Conservation (phyloP, 352 stramenopile genomes). For the Globisporangium irregulare region DNA sequence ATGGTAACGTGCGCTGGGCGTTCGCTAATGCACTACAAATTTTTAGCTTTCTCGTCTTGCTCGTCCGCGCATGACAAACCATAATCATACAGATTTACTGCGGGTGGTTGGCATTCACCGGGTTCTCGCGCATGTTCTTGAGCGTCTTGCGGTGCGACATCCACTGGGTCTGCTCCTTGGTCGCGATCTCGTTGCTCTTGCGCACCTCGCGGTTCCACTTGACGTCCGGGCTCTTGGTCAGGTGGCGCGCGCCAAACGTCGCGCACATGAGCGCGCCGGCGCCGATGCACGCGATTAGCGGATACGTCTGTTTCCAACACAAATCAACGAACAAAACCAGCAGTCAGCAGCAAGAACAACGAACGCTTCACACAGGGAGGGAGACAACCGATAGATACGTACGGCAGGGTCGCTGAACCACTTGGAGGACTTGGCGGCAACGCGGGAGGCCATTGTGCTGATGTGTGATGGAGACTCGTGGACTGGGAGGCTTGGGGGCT, state of each 20-base stretch:
- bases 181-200: conserved; percentile 50
- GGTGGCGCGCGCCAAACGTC: conserved; percentile 40
- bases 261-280: conserved; percentile 38
- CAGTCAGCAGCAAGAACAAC: no score
- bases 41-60: background rate
- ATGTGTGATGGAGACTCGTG: background rate
- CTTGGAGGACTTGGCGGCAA: conserved; percentile 34
- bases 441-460: conserved; percentile 34
- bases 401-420: conserved; percentile 47
- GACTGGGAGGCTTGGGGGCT: background rate
- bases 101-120: conserved; percentile 30
- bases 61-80: no score
- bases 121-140: conserved; percentile 39
- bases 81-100: background rate
- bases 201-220: conserved; percentile 59
- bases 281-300: conserved; percentile 38
- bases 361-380: no score
- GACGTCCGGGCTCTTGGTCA: conserved; percentile 54
- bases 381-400: background rate
- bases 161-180: conserved; percentile 40
- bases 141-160: conserved; percentile 49
- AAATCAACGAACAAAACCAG: no score
- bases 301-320: conserved; percentile 36
- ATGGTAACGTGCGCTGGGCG: no score
- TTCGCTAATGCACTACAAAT: background rate